Evolutionary conservation across 371 early-diverging fungal genomes (phyloP), one percentile per base, ranked within the genome.

Genomic region (Mucor saturninus): DNA sequence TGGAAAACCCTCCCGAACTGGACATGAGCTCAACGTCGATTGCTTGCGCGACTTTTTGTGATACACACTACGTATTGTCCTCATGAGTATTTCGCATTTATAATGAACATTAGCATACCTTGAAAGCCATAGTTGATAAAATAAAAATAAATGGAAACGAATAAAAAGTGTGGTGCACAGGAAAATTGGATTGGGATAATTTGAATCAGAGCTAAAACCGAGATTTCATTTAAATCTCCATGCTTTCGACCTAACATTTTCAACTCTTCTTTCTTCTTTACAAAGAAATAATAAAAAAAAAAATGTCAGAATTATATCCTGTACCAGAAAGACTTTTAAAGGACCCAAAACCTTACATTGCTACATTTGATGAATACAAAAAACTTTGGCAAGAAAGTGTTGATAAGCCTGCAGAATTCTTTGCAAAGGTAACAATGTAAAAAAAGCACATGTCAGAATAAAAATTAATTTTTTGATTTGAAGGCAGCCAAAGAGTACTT

Each of bases 11-110:
- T 21, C 92, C 92, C 21, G 81, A 76, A 1, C 83, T 77, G 21
- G 89, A 84, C 94, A 96, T 95, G 64, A 97, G 86, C 54, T 92
- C 91, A 40, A 81, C 87, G 64, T 97, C 95, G 49, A 95, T 85
- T 10, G 82, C 77, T 73, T 92, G 88, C 1, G 95, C 93, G 14
- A 87, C 74, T 54, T 81, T 84, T 76, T 93, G 93, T n/a, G 88
- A 75, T 11, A 95, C 75, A 68, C 77, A 88, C 93, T 92, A 35
- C 35, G 1, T 8, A 35, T 35, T 35, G 35, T 1, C 5, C n/a
- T 42, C 13, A 10, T 42, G 30, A 49, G 26, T 21, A 21, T 49
- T 49, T 49, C n/a, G 26, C 21, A 26, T 21, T 28, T 8, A 26
- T 28, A 10, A 21, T 21, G 5, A n/a, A 21, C 21, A 5, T n/a